These are phyloP conservation scores for Leptomonas seymouri DNA, from an alignment of 208 protist genomes.

Conservation along the genomic window DNA sequence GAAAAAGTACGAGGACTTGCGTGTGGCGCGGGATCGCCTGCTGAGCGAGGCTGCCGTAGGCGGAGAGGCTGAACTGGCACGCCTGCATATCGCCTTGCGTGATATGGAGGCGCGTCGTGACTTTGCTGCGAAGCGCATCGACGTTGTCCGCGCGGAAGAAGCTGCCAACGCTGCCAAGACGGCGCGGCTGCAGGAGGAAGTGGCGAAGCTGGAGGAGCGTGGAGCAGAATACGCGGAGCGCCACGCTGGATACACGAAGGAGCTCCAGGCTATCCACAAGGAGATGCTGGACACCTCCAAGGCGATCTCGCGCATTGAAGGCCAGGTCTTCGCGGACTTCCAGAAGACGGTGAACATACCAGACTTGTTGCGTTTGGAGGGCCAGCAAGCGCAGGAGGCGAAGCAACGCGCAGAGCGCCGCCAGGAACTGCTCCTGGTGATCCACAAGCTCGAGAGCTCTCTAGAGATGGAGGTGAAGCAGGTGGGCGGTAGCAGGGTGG, in stretches of 20 bases:
- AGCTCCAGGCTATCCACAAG: conserved; percentile 45
- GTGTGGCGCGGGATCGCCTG: conserved; percentile 68
- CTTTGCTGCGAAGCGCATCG: conserved; percentile 49
- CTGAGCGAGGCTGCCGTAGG: conserved; percentile 57
- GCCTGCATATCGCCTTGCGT: conserved; percentile 65
- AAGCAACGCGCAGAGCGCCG: conserved; percentile 67
- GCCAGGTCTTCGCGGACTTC: conserved; percentile 91
- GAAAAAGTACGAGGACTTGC: conserved; percentile 87
- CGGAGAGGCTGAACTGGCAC: conserved; percentile 78
- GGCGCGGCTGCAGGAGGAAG: conserved; percentile 29
- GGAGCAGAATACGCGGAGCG: conserved; percentile 21
- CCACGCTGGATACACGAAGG: conserved; percentile 24
- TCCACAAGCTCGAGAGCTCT: conserved; percentile 79
- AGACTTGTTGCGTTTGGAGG: conserved; percentile 92
- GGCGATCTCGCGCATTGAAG: conserved; percentile 78
- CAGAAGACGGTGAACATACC: conserved; percentile 80
- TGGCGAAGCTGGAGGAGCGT: conserved; percentile 29
- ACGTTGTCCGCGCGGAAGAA: conserved; percentile 47
- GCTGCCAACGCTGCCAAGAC: conserved; percentile 47
- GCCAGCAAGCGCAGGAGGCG: conserved; percentile 43
- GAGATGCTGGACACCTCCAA: conserved; percentile 53
- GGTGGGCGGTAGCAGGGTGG: conserved; percentile 36
- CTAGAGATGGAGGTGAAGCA: conserved; percentile 76
- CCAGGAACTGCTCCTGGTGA: conserved; percentile 73
- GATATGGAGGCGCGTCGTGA: conserved; percentile 74